Evolutionary conservation across 192 early-diverging fungal species (phyloP), one percentile per base, ranked within the genome.

Genomic region (Backusella macrospora): DNA sequence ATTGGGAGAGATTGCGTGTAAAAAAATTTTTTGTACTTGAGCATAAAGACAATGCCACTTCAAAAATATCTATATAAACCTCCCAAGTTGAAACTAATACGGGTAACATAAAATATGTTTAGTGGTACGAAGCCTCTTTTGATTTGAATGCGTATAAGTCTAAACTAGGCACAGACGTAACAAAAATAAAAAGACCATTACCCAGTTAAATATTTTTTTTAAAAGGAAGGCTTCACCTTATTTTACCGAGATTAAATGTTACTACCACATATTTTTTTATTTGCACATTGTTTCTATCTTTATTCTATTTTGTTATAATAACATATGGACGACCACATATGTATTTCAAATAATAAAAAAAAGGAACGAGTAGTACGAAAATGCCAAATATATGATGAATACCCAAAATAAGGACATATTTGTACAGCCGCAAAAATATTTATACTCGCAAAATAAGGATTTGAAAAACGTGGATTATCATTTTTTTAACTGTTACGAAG

Each of bases 401-500:
- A 59, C 52, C 52, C 52, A 59, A 59, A 59, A 59, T 23, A 59
- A 59, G 52, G 52, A 59, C 13, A 59, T 26, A 59, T 59, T 59
- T 59, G 52, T 59, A 59, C 52, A 10, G 21, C 52, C 21, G 23
- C 18, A 59, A 59, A 52, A 59, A 59, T 21, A n/a, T 59, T 59
- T 59, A 59, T 2, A 12, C 26, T 59, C 26, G 21, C 26, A 18
- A 59, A 59, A 59, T 59, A 21, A 12, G 23, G 52, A 8, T 23
- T 59, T 26, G 21, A 23, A 59, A 59, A 59, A 59, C 52, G 52
- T 59, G 52, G 52, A 12, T 12, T 5, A 13, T 59, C 52, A 59
- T 23, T 59, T 59, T 59, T 59, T 59, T 34, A 59, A 23, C 52
- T 59, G 21, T 26, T 59, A 59, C 18, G 2, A 34, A 34, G 29